Evolutionary conservation across 192 early-diverging fungal species (phyloP).

Genomic region (Dissophora ornata): DNA sequence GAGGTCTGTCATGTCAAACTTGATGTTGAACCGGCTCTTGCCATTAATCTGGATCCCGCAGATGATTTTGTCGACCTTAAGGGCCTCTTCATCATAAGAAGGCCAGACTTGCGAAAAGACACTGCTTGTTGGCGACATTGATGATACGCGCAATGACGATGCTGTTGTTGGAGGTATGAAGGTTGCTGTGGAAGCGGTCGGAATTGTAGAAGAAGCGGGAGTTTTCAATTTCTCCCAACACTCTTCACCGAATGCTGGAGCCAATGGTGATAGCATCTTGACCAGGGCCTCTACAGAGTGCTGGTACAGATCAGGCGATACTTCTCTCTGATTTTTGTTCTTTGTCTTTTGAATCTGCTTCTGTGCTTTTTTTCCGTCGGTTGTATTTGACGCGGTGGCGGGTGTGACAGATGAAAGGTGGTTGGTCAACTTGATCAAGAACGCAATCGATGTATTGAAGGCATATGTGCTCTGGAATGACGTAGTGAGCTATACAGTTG

Average conservation of each 20-base stretch:
- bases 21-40: slow-evolving; percentile 75
- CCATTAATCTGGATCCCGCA: slow-evolving; percentile 76
- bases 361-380: neutral
- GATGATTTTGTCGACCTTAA: slow-evolving; percentile 62
- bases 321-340: slow-evolving; percentile 6
- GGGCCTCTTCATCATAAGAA: slow-evolving; percentile 58
- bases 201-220: neutral
- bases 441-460: slow-evolving; percentile 88
- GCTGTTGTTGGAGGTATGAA: neutral
- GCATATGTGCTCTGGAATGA: slow-evolving; percentile 56
- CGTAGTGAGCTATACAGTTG: slow-evolving; percentile 41
- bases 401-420: slow-evolving; percentile 42
- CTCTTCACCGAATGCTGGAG: slow-evolving; percentile 80
- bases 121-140: slow-evolving; percentile 10
- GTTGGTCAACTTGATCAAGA: slow-evolving; percentile 85
- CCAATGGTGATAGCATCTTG: slow-evolving; percentile 79
- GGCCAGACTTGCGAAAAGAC: slow-evolving; percentile 74
- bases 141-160: neutral
- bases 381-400: neutral
- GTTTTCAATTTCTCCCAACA: slow-evolving; percentile 67
- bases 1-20: slow-evolving; percentile 38
- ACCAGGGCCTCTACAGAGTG: slow-evolving; percentile 66
- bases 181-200: neutral
- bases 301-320: slow-evolving; percentile 62
- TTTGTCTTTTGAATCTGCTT: neutral